Percentiles rank a stretch among this genome's conserved stretches.
Evolutionary conservation across 441 rosid genomes (phyloP).

Genomic region (Breynia disticha): DNA sequence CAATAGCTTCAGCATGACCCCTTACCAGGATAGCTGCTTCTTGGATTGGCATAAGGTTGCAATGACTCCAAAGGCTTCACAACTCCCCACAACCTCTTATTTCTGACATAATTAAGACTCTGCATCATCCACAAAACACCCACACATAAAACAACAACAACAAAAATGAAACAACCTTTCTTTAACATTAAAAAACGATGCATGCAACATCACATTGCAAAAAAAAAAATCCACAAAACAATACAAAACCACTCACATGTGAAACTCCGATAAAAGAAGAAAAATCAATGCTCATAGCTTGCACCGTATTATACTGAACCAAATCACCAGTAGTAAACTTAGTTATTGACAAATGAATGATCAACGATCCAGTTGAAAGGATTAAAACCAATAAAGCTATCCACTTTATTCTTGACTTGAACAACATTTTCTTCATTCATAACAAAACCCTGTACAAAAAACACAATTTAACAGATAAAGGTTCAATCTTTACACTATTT

Average conservation of each 20-base stretch:
- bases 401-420: conserved; percentile 90
- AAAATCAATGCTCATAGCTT: conserved; percentile 45
- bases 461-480: not conserved
- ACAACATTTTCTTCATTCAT: conserved; percentile 34
- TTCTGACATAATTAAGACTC: conserved; percentile 30
- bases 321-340: conserved; percentile 55
- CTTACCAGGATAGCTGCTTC: conserved; percentile 67
- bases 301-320: conserved; percentile 40
- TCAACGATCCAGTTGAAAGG: conserved; percentile 66
- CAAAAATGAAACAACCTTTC: no score
- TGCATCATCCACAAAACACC: conserved; percentile 21
- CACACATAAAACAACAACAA: not conserved
- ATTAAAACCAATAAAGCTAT: conserved; percentile 60
- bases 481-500: no score
- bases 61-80: conserved; percentile 66
- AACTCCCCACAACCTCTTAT: conserved; percentile 71
- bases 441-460: not conserved
- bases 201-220: conserved; percentile 10
- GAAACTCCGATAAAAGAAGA: conserved; percentile 26
- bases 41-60: conserved; percentile 90
- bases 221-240: no score
- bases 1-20: conserved; percentile 15
- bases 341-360: conserved; percentile 74
- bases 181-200: not conserved
- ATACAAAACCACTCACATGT: conserved; percentile 26